Evolutionary conservation across 306 rosid genomes (phyloP).

Genomic region (Prunus padus): DNA sequence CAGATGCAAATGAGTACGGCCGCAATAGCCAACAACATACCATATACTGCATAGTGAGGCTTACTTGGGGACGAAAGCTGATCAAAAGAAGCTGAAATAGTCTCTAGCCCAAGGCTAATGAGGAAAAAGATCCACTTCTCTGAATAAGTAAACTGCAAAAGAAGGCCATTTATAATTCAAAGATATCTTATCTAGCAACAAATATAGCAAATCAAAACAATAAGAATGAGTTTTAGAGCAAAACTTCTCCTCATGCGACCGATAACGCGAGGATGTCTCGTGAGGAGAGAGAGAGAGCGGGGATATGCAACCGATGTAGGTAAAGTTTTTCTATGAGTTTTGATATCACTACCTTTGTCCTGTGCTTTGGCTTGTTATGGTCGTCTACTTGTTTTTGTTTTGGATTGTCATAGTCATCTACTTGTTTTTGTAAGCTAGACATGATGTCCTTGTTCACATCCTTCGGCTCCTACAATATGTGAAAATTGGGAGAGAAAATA

Average conservation of each 20-base stretch:
- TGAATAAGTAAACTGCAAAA: background rate
- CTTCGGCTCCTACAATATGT: background rate
- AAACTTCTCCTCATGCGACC: too few relatives aligned
- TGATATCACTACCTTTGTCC: background rate
- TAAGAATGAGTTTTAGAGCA: too few relatives aligned
- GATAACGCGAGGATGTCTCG: too few relatives aligned
- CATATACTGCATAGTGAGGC: background rate
- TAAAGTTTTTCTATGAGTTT: background rate
- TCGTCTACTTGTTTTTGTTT: too few relatives aligned
- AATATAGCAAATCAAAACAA: background rate
- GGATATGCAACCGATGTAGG: background rate
- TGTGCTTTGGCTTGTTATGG: background rate
- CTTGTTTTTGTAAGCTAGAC: background rate
- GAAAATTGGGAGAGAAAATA: too few relatives aligned
- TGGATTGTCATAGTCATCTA: too few relatives aligned
- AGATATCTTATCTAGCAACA: too few relatives aligned
- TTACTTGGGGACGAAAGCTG: background rate
- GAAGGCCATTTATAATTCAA: background rate
- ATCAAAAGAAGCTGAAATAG: background rate
- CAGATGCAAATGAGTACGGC: background rate
- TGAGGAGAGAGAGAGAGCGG: too few relatives aligned
- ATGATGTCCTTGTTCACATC: background rate
- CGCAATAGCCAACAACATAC: background rate
- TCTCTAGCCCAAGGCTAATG: background rate
- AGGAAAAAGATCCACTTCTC: background rate